Conservation (phyloP, 2,329 filamentous ascomycete species). For the Sarocladiaceae sp. region DNA sequence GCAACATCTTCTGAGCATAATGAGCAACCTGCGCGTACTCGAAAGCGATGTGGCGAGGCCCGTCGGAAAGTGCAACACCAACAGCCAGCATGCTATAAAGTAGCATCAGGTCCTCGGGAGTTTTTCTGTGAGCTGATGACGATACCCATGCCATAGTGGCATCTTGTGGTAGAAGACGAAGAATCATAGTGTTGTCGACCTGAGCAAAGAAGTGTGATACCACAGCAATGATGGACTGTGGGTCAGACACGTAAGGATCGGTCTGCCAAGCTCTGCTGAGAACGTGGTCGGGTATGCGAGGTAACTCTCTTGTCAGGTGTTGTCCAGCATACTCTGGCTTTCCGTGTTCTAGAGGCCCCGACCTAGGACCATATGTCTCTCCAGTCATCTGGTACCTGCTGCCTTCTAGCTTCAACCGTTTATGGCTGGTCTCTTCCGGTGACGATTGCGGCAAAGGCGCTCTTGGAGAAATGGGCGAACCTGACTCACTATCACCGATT, state of each 20-base stretch:
- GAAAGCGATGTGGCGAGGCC: constrained; percentile 28
- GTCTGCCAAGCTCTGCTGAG: constrained; percentile 43
- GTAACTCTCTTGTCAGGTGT: constrained; percentile 30
- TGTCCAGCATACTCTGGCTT: constrained; percentile 31
- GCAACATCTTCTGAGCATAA: constrained; percentile 38
- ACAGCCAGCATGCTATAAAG: constrained; percentile 37
- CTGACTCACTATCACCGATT: constrained; percentile 36
- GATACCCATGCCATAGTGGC: constrained; percentile 32
- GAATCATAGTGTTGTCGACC: constrained; percentile 33
- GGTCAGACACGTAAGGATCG: constrained; percentile 40
- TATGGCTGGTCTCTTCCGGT: constrained; percentile 32
- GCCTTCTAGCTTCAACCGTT: constrained; percentile 39
- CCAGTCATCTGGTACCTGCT: neutral
- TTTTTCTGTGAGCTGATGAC: constrained; percentile 28
- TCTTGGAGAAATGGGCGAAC: constrained; percentile 42
- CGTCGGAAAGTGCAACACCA: constrained; percentile 32
- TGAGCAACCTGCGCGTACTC: constrained; percentile 47
- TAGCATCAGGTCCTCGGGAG: constrained; percentile 38
- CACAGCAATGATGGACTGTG: constrained; percentile 31
- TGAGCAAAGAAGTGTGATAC: constrained; percentile 37
- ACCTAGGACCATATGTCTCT: constrained; percentile 35
- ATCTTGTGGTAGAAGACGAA: constrained; percentile 35
- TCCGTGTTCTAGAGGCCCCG: constrained; percentile 23
- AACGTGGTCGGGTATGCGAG: constrained; percentile 43
- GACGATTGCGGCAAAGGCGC: constrained; percentile 28